A percentile compares a stretch with the other conserved stretches of the same genome.
Evolutionary conservation across 257 asterid species (phyloP).

Genomic region (Hygrophila difformis): DNA sequence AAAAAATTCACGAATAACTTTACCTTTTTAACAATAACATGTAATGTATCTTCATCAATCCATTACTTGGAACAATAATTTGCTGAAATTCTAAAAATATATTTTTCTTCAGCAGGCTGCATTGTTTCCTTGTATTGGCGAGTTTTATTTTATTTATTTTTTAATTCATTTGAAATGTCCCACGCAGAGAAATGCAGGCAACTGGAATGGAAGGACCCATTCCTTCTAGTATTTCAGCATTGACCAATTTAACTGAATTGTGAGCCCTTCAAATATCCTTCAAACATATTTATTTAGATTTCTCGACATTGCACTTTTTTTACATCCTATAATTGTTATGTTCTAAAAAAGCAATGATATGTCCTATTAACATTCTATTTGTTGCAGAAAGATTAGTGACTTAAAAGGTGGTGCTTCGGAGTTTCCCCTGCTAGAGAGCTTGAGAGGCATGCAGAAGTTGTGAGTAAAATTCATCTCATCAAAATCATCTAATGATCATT

Average conservation of each 20-base stretch:
- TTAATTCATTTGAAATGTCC: background rate
- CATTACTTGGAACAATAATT: too few relatives aligned
- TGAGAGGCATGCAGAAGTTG: conserved; percentile 30
- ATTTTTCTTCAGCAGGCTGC: too few relatives aligned
- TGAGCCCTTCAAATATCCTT: conserved; percentile 2
- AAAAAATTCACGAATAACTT: too few relatives aligned
- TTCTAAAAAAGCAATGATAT: too few relatives aligned
- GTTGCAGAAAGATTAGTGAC: conserved; percentile 62
- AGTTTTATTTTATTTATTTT: conserved; percentile 2
- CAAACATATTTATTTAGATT: background rate
- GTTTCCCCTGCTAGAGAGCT: conserved; percentile 37
- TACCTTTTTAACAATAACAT: too few relatives aligned
- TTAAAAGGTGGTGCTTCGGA: conserved; percentile 36
- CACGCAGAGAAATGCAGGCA: conserved; percentile 49
- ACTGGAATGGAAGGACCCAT: conserved; percentile 62
- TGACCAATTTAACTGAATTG: conserved; percentile 40
- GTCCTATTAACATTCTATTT: too few relatives aligned
- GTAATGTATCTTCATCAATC: too few relatives aligned
- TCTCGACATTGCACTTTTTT: background rate
- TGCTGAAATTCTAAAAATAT: too few relatives aligned
- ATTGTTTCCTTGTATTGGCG: too few relatives aligned
- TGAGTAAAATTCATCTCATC: conserved; percentile 21
- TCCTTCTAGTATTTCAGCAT: conserved; percentile 35
- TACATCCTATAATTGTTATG: too few relatives aligned
- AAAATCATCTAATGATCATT: background rate